Percentiles rank a stretch among this genome's conserved stretches.
phyloP scores from a whole-genome alignment of 176 grass and related monocot genomes.

The Echinochloa phyllopogon region DNA sequence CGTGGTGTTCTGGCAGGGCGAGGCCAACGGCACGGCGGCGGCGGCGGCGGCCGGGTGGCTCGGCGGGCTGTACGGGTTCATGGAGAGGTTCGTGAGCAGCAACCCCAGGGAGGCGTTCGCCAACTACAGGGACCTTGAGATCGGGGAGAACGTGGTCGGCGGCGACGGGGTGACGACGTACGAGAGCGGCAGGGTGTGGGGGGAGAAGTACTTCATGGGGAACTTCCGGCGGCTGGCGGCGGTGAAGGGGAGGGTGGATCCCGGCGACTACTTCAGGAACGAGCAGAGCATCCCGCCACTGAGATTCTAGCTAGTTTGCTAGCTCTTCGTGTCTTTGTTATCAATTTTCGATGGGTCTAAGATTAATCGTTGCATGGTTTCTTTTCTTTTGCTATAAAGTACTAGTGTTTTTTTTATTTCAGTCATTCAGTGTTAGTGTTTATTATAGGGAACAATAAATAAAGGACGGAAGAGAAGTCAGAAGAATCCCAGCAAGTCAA shows the following conservation, averaged over 20 bases:
- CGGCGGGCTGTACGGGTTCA: neutral
- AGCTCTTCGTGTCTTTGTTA: too few species aligned
- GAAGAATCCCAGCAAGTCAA: too few species aligned
- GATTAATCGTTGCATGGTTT: too few species aligned
- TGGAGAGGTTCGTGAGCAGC: constrained; percentile 20
- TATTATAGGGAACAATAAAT: too few species aligned
- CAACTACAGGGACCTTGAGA: constrained; percentile 49
- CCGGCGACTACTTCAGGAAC: constrained; percentile 47
- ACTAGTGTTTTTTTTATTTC: too few species aligned
- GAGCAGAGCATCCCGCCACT: constrained; percentile 53
- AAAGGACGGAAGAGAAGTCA: too few species aligned
- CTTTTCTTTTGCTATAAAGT: too few species aligned
- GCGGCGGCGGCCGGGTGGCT: constrained; percentile 26
- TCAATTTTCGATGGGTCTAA: too few species aligned
- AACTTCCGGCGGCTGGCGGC: constrained; percentile 40
- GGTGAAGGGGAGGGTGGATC: constrained; percentile 40
- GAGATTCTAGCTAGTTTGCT: neutral
- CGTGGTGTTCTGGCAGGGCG: constrained; percentile 14
- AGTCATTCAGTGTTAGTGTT: too few species aligned
- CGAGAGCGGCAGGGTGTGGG: constrained; percentile 26
- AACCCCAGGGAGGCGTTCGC: constrained; percentile 49
- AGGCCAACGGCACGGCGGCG: neutral
- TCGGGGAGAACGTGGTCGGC: constrained; percentile 39
- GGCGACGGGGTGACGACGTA: constrained; percentile 37
- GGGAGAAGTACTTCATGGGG: constrained; percentile 40